Evolutionary conservation across 2,329 filamentous ascomycete species (phyloP).

Genomic region (Diaporthe capsici): DNA sequence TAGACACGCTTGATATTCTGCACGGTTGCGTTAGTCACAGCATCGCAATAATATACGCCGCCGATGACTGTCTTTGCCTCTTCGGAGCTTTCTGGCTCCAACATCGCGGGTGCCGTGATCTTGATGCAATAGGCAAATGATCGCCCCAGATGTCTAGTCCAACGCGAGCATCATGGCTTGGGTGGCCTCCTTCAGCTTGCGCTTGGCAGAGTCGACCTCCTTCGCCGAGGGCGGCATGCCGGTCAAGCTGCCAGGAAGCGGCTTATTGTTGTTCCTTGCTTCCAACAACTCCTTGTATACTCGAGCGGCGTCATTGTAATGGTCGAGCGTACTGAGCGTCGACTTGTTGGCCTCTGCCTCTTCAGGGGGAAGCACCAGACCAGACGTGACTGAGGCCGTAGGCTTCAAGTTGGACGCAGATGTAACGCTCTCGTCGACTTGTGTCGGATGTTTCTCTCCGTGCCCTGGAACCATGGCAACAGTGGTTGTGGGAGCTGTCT

Average conservation of each 20-base stretch:
- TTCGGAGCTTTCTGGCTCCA: background rate
- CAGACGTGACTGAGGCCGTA: background rate
- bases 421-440: background rate
- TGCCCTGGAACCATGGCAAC: no score
- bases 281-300: constrained; percentile 34
- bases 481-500: background rate
- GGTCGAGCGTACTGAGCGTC: constrained; percentile 31
- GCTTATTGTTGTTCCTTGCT: constrained; percentile 34
- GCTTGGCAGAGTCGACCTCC: constrained; percentile 34
- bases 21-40: constrained; percentile 5
- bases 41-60: constrained; percentile 23
- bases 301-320: constrained; percentile 32
- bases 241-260: constrained; percentile 36
- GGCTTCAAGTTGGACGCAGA: background rate
- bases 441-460: background rate
- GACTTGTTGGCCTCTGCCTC: constrained; percentile 38
- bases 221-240: constrained; percentile 35
- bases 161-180: constrained; percentile 35
- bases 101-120: background rate
- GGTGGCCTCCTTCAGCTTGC: constrained; percentile 36
- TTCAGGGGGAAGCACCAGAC: constrained; percentile 26
- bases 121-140: no score
- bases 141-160: background rate
- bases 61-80: background rate
- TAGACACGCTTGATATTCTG: background rate